These are phyloP conservation scores for Pseudogymnoascus sp. DNA, from an alignment of 2,329 filamentous ascomycete species.

Conservation along the genomic window DNA sequence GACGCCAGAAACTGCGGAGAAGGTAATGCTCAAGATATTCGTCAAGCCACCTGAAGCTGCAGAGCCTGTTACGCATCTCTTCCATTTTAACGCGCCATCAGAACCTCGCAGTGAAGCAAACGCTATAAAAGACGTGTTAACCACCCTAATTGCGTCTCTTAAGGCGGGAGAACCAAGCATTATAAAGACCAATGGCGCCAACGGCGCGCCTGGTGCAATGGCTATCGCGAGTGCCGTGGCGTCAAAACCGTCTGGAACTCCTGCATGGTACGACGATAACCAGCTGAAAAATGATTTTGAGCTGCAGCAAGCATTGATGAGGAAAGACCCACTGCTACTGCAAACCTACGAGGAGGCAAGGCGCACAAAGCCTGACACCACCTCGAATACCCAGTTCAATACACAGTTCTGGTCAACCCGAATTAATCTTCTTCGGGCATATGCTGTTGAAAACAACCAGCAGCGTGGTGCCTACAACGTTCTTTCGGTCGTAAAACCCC, in stretches of 20 bases:
- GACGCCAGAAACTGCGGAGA: conserved; percentile 77
- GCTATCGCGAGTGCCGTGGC: conserved; percentile 66
- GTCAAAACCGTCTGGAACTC: conserved; percentile 40
- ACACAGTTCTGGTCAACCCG: conserved; percentile 92
- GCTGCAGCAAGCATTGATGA: conserved; percentile 81
- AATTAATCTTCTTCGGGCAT: conserved; percentile 74
- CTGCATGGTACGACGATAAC: conserved; percentile 68
- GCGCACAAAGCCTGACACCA: conserved; percentile 72
- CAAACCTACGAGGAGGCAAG: conserved; percentile 83
- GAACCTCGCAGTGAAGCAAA: conserved; percentile 79
- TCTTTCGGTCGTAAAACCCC: conserved; percentile 77
- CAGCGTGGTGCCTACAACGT: conserved; percentile 89
- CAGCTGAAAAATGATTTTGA: conserved; percentile 70
- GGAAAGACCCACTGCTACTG: conserved; percentile 65
- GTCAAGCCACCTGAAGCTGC: conserved; percentile 54
- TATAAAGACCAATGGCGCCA: conserved; percentile 37
- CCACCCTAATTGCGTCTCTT: conserved; percentile 62
- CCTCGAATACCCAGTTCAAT: conserved; percentile 75
- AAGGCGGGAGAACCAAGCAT: conserved; percentile 50
- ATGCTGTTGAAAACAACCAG: conserved; percentile 83
- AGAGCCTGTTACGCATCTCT: conserved; percentile 67
- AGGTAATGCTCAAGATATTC: conserved; percentile 92
- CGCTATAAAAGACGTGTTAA: conserved; percentile 72
- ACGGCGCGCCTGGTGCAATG: conserved; percentile 59
- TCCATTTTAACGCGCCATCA: conserved; percentile 74